Percentiles rank a stretch among this genome's conserved stretches.
Conservation (phyloP, 169 alveolate genomes). For the Condylostoma magnum region DNA sequence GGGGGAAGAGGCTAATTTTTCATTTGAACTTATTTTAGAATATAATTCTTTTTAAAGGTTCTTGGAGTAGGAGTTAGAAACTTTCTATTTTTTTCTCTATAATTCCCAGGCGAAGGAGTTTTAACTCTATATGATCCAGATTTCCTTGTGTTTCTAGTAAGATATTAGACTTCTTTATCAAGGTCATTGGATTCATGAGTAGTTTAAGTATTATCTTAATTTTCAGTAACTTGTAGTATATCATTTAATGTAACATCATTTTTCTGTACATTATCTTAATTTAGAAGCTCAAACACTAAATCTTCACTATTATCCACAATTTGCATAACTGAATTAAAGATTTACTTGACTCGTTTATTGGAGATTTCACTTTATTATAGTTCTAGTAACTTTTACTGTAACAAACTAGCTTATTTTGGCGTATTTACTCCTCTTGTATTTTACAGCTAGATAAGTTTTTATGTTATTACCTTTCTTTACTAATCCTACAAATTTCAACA, state of each 20-base stretch:
- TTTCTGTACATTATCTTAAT: not conserved
- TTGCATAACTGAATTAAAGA: not conserved
- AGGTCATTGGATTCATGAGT: not conserved
- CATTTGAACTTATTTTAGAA: no score
- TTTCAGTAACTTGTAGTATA: not conserved
- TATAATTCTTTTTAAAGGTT: no score
- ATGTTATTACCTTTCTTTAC: not conserved
- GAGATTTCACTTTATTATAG: not conserved
- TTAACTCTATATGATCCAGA: not conserved
- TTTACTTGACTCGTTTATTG: not conserved
- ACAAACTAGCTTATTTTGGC: not conserved
- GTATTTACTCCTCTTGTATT: not conserved
- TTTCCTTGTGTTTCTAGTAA: not conserved
- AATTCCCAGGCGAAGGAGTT: not conserved
- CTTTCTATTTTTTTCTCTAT: not conserved
- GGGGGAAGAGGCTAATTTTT: no score
- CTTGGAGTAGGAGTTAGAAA: not conserved
- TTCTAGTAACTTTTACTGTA: not conserved
- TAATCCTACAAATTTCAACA: not conserved
- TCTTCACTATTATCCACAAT: constrained; percentile 4
- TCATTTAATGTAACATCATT: constrained; percentile 4
- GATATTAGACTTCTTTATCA: not conserved
- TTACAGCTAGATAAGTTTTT: not conserved
- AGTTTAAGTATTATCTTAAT: not conserved
- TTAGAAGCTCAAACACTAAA: not conserved